Percentiles rank a stretch among this genome's conserved stretches.
These are phyloP conservation scores for Septoria petroselini DNA, from an alignment of 2,329 filamentous ascomycete genomes.

Conservation along the genomic window DNA sequence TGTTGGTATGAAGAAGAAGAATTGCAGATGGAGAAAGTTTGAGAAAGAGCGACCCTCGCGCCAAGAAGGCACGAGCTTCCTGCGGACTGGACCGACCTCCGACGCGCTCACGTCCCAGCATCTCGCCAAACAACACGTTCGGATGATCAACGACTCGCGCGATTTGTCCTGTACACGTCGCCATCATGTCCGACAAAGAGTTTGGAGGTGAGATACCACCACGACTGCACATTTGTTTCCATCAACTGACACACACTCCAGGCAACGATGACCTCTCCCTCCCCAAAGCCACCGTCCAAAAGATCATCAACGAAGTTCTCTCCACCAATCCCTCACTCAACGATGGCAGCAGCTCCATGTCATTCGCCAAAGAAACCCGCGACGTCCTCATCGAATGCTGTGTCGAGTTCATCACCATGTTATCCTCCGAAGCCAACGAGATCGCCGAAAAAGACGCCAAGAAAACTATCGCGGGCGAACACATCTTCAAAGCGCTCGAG, in stretches of 20 bases:
- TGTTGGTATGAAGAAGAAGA: slow-evolving; percentile 8
- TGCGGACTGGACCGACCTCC: neutral
- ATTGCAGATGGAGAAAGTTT: slow-evolving; percentile 14
- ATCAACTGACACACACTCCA: slow-evolving; percentile 30
- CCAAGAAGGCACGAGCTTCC: slow-evolving; percentile 6
- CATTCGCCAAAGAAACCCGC: slow-evolving; percentile 91
- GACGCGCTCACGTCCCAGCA: neutral
- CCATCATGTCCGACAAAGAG: slow-evolving; percentile 54
- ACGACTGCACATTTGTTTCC: neutral
- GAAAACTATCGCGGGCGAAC: slow-evolving; percentile 97
- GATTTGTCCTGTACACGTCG: neutral
- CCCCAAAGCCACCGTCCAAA: slow-evolving; percentile 66
- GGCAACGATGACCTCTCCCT: slow-evolving; percentile 59
- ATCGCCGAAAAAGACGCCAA: slow-evolving; percentile 98
- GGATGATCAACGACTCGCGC: neutral
- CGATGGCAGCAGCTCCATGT: slow-evolving; percentile 51
- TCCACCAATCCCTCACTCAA: slow-evolving; percentile 59
- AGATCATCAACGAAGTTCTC: slow-evolving; percentile 92
- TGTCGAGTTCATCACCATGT: slow-evolving; percentile 96
- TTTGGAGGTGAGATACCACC: slow-evolving; percentile 45
- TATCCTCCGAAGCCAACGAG: slow-evolving; percentile 98
- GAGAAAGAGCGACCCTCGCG: slow-evolving; percentile 8
- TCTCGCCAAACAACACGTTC: neutral
- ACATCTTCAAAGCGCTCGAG: slow-evolving; percentile 91
- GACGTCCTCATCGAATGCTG: slow-evolving; percentile 97